Evolutionary conservation across 306 rosid species (phyloP).

Genomic region (Acacia acuminata): DNA sequence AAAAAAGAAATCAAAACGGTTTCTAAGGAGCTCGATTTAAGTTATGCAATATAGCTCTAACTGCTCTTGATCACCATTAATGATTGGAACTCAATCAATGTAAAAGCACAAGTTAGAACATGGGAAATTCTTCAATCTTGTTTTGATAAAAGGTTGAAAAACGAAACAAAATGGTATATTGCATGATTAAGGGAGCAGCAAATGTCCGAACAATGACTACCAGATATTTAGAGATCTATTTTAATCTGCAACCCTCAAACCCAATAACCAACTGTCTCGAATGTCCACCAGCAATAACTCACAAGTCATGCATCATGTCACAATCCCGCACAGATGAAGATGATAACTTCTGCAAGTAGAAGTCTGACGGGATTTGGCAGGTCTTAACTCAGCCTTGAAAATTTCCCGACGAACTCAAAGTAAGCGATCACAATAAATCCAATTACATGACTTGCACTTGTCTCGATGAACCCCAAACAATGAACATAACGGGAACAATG

Average conservation of each 20-base stretch:
- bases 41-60: neutral
- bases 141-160: slow-evolving; percentile 1
- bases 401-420: neutral
- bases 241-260: neutral
- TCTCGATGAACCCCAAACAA: slow-evolving; percentile 25
- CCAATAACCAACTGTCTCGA: neutral
- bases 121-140: neutral
- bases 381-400: slow-evolving; percentile 16
- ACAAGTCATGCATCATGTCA: slow-evolving; percentile 20
- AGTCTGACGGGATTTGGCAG: neutral
- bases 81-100: neutral
- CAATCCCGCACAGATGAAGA: neutral
- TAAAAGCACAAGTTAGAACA: slow-evolving; percentile 16
- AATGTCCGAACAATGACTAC: slow-evolving; percentile 21
- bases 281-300: neutral
- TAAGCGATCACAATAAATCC: slow-evolving; percentile 32
- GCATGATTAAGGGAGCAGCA: slow-evolving; percentile 1
- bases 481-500: slow-evolving; percentile 33
- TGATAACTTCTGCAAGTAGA: slow-evolving; percentile 19
- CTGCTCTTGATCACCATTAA: slow-evolving; percentile 9
- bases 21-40: slow-evolving; percentile 5
- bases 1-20: slow-evolving; percentile 16
- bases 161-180: neutral
- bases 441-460: slow-evolving; percentile 27
- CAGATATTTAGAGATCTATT: neutral